phyloP scores from a whole-genome alignment of 108 stramenopile species.

The Pseudonitzschia delicatissima region DNA sequence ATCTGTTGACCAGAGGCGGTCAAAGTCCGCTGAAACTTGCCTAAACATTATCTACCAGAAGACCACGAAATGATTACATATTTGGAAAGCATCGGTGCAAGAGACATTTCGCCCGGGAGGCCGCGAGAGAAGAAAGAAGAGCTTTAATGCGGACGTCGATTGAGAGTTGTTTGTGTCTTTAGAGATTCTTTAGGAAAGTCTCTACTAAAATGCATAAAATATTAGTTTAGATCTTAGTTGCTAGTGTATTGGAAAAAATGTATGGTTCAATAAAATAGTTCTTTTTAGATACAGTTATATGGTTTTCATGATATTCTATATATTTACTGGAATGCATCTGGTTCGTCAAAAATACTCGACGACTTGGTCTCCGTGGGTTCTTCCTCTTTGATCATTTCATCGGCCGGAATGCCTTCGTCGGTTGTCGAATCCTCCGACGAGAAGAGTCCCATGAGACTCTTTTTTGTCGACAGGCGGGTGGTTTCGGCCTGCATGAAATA shows the following conservation, averaged over 20 bases:
- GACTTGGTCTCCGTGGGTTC: conserved; percentile 1
- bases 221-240: too few species aligned
- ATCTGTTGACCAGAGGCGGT: conserved; percentile 12
- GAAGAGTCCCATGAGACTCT: conserved; percentile 67
- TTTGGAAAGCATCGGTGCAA: conserved; percentile 4
- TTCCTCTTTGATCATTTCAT: conserved; percentile 30
- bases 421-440: background rate
- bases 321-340: conserved; percentile 55
- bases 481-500: conserved; percentile 75
- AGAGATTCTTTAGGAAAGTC: background rate
- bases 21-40: conserved; percentile 23
- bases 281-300: background rate
- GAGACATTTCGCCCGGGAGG: too few species aligned
- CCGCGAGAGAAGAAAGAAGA: background rate
- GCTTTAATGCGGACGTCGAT: background rate
- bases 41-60: conserved; percentile 17
- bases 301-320: background rate
- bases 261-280: too few species aligned
- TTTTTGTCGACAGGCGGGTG: conserved; percentile 67
- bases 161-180: background rate
- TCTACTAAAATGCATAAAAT: background rate
- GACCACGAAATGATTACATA: background rate
- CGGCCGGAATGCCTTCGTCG: conserved; percentile 14
- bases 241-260: too few species aligned
- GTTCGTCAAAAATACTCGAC: conserved; percentile 48